Evolutionary conservation across 371 early-diverging fungal genomes (phyloP).

Genomic region (Chytridium lagenaria): DNA sequence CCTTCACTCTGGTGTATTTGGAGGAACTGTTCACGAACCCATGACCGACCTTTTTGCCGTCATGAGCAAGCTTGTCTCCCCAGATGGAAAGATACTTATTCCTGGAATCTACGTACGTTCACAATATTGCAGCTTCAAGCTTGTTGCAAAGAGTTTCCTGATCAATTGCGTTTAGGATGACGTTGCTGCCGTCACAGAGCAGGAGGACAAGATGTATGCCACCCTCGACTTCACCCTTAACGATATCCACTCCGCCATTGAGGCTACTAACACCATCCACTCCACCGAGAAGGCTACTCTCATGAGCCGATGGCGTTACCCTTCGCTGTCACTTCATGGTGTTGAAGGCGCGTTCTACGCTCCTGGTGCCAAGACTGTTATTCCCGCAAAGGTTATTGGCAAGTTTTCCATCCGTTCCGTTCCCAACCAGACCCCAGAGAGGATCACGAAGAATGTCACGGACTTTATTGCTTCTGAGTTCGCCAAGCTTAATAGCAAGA

Average conservation of each 20-base stretch:
- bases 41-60: conserved; percentile 91
- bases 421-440: conserved; percentile 87
- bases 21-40: conserved; percentile 94
- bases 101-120: conserved; percentile 77
- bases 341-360: conserved; percentile 96
- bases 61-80: conserved; percentile 83
- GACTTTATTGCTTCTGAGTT: conserved; percentile 81
- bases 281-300: conserved; percentile 76
- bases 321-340: conserved; percentile 95
- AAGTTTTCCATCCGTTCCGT: conserved; percentile 91
- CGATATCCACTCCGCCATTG: conserved; percentile 84
- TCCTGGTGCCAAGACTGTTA: conserved; percentile 95
- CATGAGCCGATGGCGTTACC: conserved; percentile 88
- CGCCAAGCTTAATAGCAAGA: conserved; percentile 87
- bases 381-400: conserved; percentile 94
- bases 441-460: conserved; percentile 75
- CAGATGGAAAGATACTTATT: conserved; percentile 86
- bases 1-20: conserved; percentile 97
- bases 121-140: no score
- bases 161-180: no score
- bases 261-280: conserved; percentile 78
- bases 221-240: conserved; percentile 77
- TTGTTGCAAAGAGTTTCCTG: no score
- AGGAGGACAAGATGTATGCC: conserved; percentile 83
- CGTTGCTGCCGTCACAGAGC: conserved; percentile 83